Evolutionary conservation across 441 rosid genomes (phyloP), one percentile per base, ranked within the genome.

Genomic region (Gossypium gossypioides): DNA sequence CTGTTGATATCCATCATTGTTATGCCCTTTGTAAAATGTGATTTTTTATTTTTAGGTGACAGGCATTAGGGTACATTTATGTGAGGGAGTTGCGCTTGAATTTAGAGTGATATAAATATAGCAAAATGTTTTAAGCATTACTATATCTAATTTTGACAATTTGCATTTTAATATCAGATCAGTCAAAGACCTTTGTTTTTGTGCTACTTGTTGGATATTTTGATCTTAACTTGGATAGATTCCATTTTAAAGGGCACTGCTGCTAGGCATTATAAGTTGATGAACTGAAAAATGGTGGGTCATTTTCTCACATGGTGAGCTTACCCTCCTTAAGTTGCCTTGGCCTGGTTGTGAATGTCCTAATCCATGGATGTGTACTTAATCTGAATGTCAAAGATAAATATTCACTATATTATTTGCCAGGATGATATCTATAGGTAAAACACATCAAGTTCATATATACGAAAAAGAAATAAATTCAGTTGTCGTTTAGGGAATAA

Each of bases 11-110:
- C 56, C 37, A 54, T 15, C 48, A 29, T 63, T 50, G 22, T 44
- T n/a, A 32, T n/a, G 55, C 22, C 34, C 62, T 52, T 40, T 27
- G 54, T 48, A 61, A 71, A 19, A 19, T 64, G 29, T 34, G 32
- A 37, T 57, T 29, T 9, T 9, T 37, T 56, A 6, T 12, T 72
- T 15, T 69, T 61, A 8, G 10, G 1, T 0, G 29, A 55, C 8
- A 29, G 2, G 5, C 54, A 8, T 34, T 58, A 52, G 8, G 15
- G n/a, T 6, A 69, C 24, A 8, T 51, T 18, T 22, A 4, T 27
- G 9, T 21, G 59, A 60, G 59, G 68, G 27, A 59, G 7, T 37
- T 60, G 52, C 60, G 24, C 24, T 77, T 54, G 51, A 77, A 62
- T 65, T 13, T 51, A 68, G 46, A 71, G 48, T 25, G 54, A 59